These are phyloP conservation scores for Claviceps capensis DNA, from an alignment of 2,329 filamentous ascomycete species.

Conservation along the genomic window DNA sequence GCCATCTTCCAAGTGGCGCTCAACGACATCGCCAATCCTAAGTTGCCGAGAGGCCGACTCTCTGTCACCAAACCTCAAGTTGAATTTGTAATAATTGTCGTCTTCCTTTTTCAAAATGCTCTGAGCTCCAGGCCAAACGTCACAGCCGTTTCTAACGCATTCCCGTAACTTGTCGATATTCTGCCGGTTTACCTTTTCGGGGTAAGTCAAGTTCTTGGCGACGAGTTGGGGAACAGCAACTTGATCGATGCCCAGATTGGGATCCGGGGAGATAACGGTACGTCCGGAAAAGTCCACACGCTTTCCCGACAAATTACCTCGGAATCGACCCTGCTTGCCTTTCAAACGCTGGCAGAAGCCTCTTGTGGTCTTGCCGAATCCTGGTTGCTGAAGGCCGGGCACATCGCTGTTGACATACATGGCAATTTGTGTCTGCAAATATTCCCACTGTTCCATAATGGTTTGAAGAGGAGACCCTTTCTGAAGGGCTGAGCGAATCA, in stretches of 20 bases:
- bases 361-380: conserved; percentile 76
- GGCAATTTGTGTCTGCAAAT: conserved; percentile 83
- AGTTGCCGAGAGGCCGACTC: conserved; percentile 55
- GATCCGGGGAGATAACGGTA: conserved; percentile 95
- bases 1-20: conserved; percentile 87
- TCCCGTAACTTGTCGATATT: conserved; percentile 72
- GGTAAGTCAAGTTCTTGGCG: conserved; percentile 94
- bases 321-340: conserved; percentile 93
- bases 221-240: conserved; percentile 84
- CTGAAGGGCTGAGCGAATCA: conserved; percentile 69
- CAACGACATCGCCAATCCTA: conserved; percentile 73
- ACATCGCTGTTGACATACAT: conserved; percentile 98
- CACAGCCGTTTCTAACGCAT: conserved; percentile 61
- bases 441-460: conserved; percentile 98
- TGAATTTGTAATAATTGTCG: conserved; percentile 31
- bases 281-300: conserved; percentile 96
- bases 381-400: conserved; percentile 78
- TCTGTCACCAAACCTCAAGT: not conserved
- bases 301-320: conserved; percentile 93
- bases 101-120: conserved; percentile 61
- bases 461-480: conserved; percentile 77
- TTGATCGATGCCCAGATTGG: conserved; percentile 84
- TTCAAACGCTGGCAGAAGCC: conserved; percentile 93
- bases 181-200: conserved; percentile 71
- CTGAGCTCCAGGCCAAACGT: conserved; percentile 79